Conservation (phyloP, 2,329 filamentous ascomycete genomes). For the Tolypocladium inflatum region DNA sequence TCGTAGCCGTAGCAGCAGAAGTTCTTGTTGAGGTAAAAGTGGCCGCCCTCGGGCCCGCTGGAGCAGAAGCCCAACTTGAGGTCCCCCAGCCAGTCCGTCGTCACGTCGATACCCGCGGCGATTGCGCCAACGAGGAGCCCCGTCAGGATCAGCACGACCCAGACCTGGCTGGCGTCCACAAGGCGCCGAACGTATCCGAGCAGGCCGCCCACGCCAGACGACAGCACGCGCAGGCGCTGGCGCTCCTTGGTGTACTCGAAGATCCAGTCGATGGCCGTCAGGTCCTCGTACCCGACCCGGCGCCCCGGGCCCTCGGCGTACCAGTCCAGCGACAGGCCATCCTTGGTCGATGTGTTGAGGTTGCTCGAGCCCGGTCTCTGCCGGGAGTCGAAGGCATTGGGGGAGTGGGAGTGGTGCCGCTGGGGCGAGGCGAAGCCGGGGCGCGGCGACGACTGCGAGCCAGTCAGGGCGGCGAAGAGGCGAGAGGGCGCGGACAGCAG, state of each 20-base stretch:
- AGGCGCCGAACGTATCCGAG: constrained; percentile 64
- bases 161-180: constrained; percentile 81
- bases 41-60: constrained; percentile 63
- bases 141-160: constrained; percentile 79
- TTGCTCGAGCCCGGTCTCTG: constrained; percentile 2
- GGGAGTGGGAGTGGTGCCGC: background rate
- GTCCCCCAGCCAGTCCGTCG: constrained; percentile 88
- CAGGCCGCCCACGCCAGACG: constrained; percentile 58
- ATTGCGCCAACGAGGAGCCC: constrained; percentile 76
- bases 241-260: constrained; percentile 97
- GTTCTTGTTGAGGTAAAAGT: constrained; percentile 80
- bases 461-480: constrained; percentile 34
- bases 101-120: constrained; percentile 82
- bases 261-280: constrained; percentile 99
- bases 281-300: constrained; percentile 87
- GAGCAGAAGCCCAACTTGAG: constrained; percentile 85
- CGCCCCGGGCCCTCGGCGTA: constrained; percentile 81
- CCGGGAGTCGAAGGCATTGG: constrained; percentile 4
- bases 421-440: constrained; percentile 1
- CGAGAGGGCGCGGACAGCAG: constrained; percentile 36
- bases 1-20: constrained; percentile 95
- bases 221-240: constrained; percentile 71
- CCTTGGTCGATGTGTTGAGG: constrained; percentile 26
- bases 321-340: constrained; percentile 60
- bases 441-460: background rate